Evolutionary conservation across 2,329 filamentous ascomycete species (phyloP).

Genomic region (Epichloe gansuensis): DNA sequence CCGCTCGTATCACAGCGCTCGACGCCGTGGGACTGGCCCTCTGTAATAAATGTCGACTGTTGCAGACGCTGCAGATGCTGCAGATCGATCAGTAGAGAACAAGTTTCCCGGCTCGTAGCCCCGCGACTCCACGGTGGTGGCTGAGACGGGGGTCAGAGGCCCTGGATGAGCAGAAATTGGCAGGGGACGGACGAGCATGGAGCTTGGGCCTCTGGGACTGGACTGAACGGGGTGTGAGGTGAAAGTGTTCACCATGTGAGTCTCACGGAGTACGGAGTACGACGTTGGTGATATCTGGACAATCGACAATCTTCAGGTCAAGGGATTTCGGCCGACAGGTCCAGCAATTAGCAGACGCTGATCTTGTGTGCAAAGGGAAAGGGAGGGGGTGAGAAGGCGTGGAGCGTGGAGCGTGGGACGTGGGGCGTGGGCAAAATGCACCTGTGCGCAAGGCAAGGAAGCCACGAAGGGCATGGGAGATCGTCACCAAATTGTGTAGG

Average conservation of each 20-base stretch:
- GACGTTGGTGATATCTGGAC: neutral
- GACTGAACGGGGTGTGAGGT: neutral
- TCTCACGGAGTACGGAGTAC: no score
- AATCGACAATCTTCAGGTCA: neutral
- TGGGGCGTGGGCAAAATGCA: neutral
- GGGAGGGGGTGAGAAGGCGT: no score
- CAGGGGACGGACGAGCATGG: neutral
- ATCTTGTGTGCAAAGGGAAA: neutral
- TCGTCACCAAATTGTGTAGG: constrained; percentile 3
- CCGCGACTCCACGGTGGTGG: constrained; percentile 1
- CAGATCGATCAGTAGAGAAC: neutral
- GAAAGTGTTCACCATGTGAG: neutral
- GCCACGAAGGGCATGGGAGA: neutral
- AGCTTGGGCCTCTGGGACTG: neutral
- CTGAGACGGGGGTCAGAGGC: neutral
- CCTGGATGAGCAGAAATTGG: neutral
- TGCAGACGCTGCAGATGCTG: neutral
- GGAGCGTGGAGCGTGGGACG: neutral
- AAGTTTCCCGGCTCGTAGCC: neutral
- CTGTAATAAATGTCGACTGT: no score
- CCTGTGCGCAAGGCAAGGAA: neutral
- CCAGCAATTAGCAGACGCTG: neutral
- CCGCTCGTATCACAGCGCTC: no score
- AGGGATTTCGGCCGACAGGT: constrained; percentile 6
- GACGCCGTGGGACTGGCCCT: no score